These are phyloP conservation scores for Pogostemon cablin DNA, from an alignment of 257 asterid genomes.

Conservation along the genomic window DNA sequence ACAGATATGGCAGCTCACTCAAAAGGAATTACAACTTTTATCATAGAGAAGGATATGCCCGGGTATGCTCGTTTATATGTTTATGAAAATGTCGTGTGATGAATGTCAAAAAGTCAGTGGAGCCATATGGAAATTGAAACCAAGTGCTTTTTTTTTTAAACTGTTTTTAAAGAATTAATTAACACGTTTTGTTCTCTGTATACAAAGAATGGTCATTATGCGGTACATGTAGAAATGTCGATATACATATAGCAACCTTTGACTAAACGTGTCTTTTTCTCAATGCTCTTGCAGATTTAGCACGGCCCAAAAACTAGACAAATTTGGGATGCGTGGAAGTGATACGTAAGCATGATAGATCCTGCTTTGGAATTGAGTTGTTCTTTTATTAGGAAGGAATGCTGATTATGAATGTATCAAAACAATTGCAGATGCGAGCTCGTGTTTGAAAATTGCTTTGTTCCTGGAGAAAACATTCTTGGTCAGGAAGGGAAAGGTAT, in stretches of 20 bases:
- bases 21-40: slow-evolving; percentile 96
- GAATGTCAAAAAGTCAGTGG: slow-evolving; percentile 10
- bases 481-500: slow-evolving; percentile 98
- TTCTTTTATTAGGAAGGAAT: slow-evolving; percentile 15
- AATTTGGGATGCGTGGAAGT: slow-evolving; percentile 99
- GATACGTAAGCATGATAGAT: slow-evolving; percentile 75
- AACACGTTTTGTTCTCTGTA: no score
- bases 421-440: slow-evolving; percentile 86
- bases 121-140: background rate
- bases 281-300: slow-evolving; percentile 72
- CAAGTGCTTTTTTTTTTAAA: background rate
- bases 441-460: slow-evolving; percentile 94
- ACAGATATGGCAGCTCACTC: slow-evolving; percentile 78
- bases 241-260: slow-evolving; percentile 12
- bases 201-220: no score
- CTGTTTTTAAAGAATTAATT: background rate
- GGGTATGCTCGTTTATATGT: slow-evolving; percentile 69
- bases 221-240: no score
- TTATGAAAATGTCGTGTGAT: slow-evolving; percentile 11
- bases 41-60: slow-evolving; percentile 90
- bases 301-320: slow-evolving; percentile 98
- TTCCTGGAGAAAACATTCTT: slow-evolving; percentile 82
- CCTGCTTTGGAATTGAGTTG: slow-evolving; percentile 20
- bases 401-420: slow-evolving; percentile 26
- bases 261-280: slow-evolving; percentile 28